Percentiles rank a stretch among this genome's conserved stretches.
Conservation (phyloP, 1,284 basidiomycete genomes). For the Athelia psychrophila region DNA sequence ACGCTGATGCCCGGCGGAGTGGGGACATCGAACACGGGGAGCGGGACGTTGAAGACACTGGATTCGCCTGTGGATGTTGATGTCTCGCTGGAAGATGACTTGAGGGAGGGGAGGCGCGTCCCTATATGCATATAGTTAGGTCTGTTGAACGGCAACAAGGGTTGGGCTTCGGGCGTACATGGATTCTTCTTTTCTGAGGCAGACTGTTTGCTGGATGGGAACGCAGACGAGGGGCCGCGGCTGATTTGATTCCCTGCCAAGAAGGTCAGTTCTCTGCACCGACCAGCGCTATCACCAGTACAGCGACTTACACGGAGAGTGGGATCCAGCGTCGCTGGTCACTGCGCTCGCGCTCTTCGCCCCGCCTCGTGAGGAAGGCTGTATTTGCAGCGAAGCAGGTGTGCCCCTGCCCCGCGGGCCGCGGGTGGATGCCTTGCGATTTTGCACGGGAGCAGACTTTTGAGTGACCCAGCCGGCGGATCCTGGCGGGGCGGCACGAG, state of each 20-base stretch:
- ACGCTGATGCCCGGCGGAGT: background rate
- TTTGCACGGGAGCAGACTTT: background rate
- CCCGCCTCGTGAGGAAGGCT: background rate
- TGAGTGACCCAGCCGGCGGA: background rate
- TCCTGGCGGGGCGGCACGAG: background rate
- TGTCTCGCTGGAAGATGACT: too few species aligned
- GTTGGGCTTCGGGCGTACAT: too few species aligned
- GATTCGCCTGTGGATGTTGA: too few species aligned
- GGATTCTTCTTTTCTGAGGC: too few species aligned
- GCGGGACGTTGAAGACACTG: background rate
- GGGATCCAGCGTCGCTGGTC: background rate
- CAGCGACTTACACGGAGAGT: too few species aligned
- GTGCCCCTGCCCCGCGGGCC: background rate
- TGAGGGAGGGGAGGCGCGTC: background rate
- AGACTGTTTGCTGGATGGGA: too few species aligned
- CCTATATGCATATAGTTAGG: too few species aligned
- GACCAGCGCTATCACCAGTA: too few species aligned
- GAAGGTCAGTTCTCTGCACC: too few species aligned
- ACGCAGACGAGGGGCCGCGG: too few species aligned
- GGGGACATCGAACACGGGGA: background rate
- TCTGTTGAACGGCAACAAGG: too few species aligned
- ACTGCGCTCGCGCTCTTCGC: background rate
- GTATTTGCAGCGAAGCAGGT: background rate
- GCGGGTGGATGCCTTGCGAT: background rate
- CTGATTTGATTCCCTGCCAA: too few species aligned